Percentiles rank a stretch among this genome's conserved stretches.
These are phyloP conservation scores for Colletotrichum eremochloae DNA, from an alignment of 2,329 filamentous ascomycete genomes.

Conservation along the genomic window DNA sequence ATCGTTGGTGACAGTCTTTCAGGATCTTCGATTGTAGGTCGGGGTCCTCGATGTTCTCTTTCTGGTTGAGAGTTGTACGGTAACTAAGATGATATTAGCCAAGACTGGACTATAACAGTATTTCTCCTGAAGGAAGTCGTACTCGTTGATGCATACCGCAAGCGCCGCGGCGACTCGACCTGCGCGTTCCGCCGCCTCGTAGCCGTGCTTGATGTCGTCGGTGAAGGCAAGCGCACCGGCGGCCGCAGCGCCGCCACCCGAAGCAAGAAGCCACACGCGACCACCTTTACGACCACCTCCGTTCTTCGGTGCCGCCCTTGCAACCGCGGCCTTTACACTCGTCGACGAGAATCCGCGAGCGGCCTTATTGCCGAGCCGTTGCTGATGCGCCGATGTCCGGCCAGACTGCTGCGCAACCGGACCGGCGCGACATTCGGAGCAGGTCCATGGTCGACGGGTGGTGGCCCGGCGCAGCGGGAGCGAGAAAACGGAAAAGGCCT, in stretches of 20 bases:
- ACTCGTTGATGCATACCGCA: constrained; percentile 91
- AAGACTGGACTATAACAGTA: constrained; percentile 43
- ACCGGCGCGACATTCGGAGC: constrained; percentile 57
- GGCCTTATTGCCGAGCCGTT: constrained; percentile 41
- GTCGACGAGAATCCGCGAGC: constrained; percentile 50
- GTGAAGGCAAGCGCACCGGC: constrained; percentile 67
- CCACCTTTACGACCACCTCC: constrained; percentile 41
- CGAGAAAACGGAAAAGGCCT: constrained; percentile 54
- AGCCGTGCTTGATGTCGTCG: constrained; percentile 81
- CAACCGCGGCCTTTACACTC: constrained; percentile 29
- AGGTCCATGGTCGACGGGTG: constrained; percentile 59
- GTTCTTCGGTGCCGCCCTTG: constrained; percentile 14
- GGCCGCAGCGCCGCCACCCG: constrained; percentile 63
- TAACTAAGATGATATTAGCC: constrained; percentile 71
- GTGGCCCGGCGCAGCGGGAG: constrained; percentile 54
- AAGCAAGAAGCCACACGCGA: constrained; percentile 60
- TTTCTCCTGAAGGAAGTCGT: constrained; percentile 43
- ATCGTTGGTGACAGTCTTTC: constrained; percentile 90
- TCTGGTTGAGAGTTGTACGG: constrained; percentile 82
- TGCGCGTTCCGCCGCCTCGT: constrained; percentile 80
- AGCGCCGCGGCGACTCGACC: constrained; percentile 83
- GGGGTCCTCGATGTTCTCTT: constrained; percentile 72
- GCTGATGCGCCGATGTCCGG: constrained; percentile 48
- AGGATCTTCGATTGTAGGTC: constrained; percentile 77
- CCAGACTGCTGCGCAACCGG: constrained; percentile 50